Evolutionary conservation across 352 stramenopile species (phyloP), one percentile per base, ranked within the genome.

Genomic region (Phytophthora syringae): DNA sequence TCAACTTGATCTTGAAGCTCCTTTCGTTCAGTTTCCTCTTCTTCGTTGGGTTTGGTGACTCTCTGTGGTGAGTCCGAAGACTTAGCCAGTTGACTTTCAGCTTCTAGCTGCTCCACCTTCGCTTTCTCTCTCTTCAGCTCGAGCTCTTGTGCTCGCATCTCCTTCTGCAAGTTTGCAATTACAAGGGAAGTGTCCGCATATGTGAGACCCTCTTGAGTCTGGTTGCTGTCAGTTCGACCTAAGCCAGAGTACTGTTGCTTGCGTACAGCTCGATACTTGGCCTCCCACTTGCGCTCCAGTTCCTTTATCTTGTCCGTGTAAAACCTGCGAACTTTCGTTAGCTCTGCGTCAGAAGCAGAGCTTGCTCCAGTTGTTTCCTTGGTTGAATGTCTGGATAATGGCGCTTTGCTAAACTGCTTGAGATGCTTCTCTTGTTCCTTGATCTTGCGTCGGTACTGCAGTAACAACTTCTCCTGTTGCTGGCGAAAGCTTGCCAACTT

Each of bases 291-390:
- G 32, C 72, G 74, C 67, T 94, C 80, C 11, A 93, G 16, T 43
- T 90, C 84, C 61, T 91, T 89, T 22, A 92, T 82, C 58, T 94
- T 94, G 42, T 85, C 75, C 0, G 70, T 74, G 64, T 92, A 94
- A 27, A 94, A 93, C n/a, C 70, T 69, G 18, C 84, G 82, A 2
- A 94, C 74, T 30, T 83, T 82, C 28, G 75, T 52, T 4, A 86
- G 40, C 37, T 88, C 78, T 22, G 76, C 68, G 3, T 80, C 55
- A 11, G 65, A 60, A 2, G 52, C 48, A 43, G 30, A 27, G 12
- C 21, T 57, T 9, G 42, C 36, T 44, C 37, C 39, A 36, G 25
- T 30, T 13, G 50, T n/a, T 12, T 76, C 44, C 44, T 70, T 70
- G 22, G 55, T 44, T 10, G 34, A 36, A 22, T 30, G 21, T 44